Percentiles rank a stretch among this genome's conserved stretches.
phyloP scores from a whole-genome alignment of 176 grass and related monocot genomes.

The Eleusine indica region DNA sequence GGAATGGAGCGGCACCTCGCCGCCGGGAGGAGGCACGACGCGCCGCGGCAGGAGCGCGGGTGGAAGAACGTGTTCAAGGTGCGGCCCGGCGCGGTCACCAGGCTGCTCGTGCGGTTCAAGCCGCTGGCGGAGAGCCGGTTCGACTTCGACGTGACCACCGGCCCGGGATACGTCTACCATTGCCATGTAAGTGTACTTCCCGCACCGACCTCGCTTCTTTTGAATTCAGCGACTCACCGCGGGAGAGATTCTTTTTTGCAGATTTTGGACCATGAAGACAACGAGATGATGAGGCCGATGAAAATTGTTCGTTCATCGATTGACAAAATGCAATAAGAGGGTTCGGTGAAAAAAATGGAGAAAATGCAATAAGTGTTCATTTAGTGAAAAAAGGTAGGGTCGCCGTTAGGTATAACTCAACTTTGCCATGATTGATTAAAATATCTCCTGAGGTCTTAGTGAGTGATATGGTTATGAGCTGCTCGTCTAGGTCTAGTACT shows the following conservation, averaged over 20 bases:
- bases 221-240: neutral
- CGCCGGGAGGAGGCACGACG: slow-evolving; percentile 19
- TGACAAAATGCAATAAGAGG: too few species aligned
- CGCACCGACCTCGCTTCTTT: neutral
- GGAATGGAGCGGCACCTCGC: slow-evolving; percentile 34
- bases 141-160: slow-evolving; percentile 67
- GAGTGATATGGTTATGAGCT: neutral
- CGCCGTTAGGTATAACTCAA: neutral
- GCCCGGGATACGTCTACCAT: slow-evolving; percentile 90
- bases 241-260: slow-evolving; percentile 10
- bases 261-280: slow-evolving; percentile 96
- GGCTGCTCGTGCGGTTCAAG: slow-evolving; percentile 69
- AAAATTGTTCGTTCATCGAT: slow-evolving; percentile 56
- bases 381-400: neutral
- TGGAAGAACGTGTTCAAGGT: slow-evolving; percentile 99
- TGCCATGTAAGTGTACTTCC: slow-evolving; percentile 66
- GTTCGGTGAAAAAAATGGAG: too few species aligned
- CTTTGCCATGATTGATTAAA: neutral
- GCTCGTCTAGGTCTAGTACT: neutral
- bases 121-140: slow-evolving; percentile 50
- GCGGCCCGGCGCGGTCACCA: slow-evolving; percentile 52
- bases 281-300: slow-evolving; percentile 93
- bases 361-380: neutral
- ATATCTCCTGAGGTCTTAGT: neutral
- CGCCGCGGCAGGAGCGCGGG: slow-evolving; percentile 57